Percentiles rank a stretch among this genome's conserved stretches.
These are phyloP conservation scores for Hortaea werneckii DNA, from an alignment of 2,329 filamentous ascomycete species.

Conservation along the genomic window DNA sequence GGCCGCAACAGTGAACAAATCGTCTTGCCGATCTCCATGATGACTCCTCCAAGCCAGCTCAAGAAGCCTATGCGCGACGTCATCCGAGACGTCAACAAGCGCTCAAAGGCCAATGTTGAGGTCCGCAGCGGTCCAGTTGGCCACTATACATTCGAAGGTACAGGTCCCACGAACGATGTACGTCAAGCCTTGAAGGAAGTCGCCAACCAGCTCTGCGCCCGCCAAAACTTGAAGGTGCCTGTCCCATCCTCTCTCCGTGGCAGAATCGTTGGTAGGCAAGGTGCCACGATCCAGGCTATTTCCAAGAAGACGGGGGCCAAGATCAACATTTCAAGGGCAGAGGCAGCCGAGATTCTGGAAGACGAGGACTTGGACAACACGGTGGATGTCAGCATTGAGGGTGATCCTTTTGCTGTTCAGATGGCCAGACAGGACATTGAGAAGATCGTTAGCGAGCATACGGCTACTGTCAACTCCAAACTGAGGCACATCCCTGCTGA, in stretches of 20 bases:
- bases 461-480: conserved; percentile 70
- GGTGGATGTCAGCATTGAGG: conserved; percentile 81
- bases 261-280: conserved; percentile 87
- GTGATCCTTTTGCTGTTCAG: conserved; percentile 78
- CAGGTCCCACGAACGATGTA: conserved; percentile 72
- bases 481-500: conserved; percentile 78
- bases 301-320: conserved; percentile 82
- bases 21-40: conserved; percentile 61
- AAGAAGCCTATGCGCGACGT: conserved; percentile 79
- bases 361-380: conserved; percentile 68
- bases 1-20: conserved; percentile 73
- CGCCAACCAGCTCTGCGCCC: conserved; percentile 75
- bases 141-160: conserved; percentile 70
- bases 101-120: conserved; percentile 75
- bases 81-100: conserved; percentile 83
- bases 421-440: conserved; percentile 75
- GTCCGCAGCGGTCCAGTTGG: conserved; percentile 65
- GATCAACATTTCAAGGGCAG: conserved; percentile 78
- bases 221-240: conserved; percentile 62
- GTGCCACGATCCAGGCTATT: conserved; percentile 79
- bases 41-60: conserved; percentile 65
- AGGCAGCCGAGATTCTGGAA: conserved; percentile 47
- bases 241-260: conserved; percentile 76
- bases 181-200: conserved; percentile 84
- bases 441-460: conserved; percentile 77